These are phyloP conservation scores for Talaromyces sp. DNA, from an alignment of 2,329 filamentous ascomycete genomes.

Conservation along the genomic window DNA sequence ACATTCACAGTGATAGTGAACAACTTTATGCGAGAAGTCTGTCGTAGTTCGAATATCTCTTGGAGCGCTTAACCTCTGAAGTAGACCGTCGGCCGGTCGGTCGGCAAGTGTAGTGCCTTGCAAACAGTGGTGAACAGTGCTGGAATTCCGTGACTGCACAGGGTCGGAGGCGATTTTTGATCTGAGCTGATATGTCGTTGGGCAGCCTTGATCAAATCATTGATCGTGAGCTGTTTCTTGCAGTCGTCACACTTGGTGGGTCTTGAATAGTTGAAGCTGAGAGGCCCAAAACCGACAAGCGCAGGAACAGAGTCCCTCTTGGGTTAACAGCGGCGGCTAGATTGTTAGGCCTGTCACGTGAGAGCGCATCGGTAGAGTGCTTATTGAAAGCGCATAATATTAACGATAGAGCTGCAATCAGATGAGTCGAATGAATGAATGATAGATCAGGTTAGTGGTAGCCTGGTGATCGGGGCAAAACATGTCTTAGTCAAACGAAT, in stretches of 20 bases:
- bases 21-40: neutral
- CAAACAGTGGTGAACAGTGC: neutral
- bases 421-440: neutral
- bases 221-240: neutral
- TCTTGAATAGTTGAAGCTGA: slow-evolving; percentile 6
- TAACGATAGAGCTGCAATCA: neutral
- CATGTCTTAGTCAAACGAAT: neutral
- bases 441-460: neutral
- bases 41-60: neutral
- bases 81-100: neutral
- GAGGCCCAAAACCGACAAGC: slow-evolving; percentile 8
- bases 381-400: neutral
- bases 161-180: neutral
- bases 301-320: slow-evolving; percentile 1
- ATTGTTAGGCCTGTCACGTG: neutral
- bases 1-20: neutral
- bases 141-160: neutral
- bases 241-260: slow-evolving; percentile 12
- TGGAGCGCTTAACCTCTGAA: neutral
- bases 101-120: neutral
- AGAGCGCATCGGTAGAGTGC: neutral
- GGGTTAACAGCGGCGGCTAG: neutral
- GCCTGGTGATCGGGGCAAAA: neutral
- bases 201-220: neutral
- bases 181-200: neutral